Evolutionary conservation across 176 grass and related monocot species (phyloP), one percentile per base, ranked within the genome.

Genomic region (Urochloa ruziziensis): DNA sequence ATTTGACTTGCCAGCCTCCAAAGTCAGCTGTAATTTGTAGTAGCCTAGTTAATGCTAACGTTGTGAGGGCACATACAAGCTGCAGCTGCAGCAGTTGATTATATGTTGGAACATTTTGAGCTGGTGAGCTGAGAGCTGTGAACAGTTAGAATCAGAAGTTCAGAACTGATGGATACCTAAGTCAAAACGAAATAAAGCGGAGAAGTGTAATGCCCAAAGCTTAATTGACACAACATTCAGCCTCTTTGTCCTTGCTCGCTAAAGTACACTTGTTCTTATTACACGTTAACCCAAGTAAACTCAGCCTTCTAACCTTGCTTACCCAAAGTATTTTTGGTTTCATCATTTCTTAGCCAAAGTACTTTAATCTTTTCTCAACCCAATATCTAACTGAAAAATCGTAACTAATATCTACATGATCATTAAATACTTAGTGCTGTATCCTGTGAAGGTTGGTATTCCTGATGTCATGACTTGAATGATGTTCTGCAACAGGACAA

Each of bases 401-500:
- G 0, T 17, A 57, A 46, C 9, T 40, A 75, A 12, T 81, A 13
- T 74, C 24, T 10, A 83, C 34, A 2, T 35, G n/a, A 78, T n/a
- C 37, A 48, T 48, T 67, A 47, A 74, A 24, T 80, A 80, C 73
- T 37, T 80, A 12, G 12, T 57, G 32, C 9, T 24, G 1, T 77
- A 10, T 61, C 19, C 13, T 79, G 4, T 66, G 10, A 4, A 9
- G 2, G 30, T 75, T 89, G 30, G 17, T 63, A 52, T 70, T 21
- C 34, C 14, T 80, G 39, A 52, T 61, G 17, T 63, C 48, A 36
- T 87, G 62, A 65, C 62, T 33, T 49, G 6, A 51, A 82, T 36
- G 18, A 30, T 33, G 40, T 79, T 89, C 30, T 85, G 73, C 75
- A 79, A 90, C 93, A 99, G 96, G 89, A 99, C 89, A 99, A 96